Conservation (phyloP, 352 stramenopile species). For the Phytophthora citrophthora region DNA sequence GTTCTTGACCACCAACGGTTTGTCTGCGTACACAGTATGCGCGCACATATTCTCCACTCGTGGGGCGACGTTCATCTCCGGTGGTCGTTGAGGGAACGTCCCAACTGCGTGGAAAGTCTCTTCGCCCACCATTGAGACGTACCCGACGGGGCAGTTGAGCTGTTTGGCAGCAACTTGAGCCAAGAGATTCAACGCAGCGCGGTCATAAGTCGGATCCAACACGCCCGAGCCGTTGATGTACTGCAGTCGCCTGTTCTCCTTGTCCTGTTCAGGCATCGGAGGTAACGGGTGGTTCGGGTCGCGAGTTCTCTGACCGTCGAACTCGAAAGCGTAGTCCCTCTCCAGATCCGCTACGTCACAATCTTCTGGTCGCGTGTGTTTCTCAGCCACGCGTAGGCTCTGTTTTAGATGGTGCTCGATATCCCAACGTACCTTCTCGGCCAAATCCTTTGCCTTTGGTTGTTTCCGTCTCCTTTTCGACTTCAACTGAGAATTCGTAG, state of each 20-base stretch:
- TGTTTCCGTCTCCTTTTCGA: conserved; percentile 17
- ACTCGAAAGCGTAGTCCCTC: conserved; percentile 52
- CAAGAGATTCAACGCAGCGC: conserved; percentile 47
- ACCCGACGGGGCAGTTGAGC: conserved; percentile 59
- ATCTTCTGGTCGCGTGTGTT: conserved; percentile 25
- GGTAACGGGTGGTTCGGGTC: conserved; percentile 47
- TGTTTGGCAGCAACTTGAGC: conserved; percentile 53
- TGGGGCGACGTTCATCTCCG: conserved; percentile 37
- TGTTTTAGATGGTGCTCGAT: conserved; percentile 47
- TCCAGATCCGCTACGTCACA: conserved; percentile 32
- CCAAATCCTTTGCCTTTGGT: conserved; percentile 19
- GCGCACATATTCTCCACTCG: conserved; percentile 59
- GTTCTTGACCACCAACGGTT: conserved; percentile 64
- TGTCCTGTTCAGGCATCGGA: conserved; percentile 35
- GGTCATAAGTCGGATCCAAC: conserved; percentile 46
- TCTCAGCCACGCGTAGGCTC: conserved; percentile 39
- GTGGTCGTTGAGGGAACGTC: conserved; percentile 31
- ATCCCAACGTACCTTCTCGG: conserved; percentile 37
- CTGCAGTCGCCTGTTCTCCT: conserved; percentile 41
- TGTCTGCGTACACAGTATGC: conserved; percentile 61
- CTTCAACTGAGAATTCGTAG: conserved; percentile 8
- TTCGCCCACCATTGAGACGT: conserved; percentile 59
- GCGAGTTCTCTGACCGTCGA: conserved; percentile 35
- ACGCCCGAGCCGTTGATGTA: conserved; percentile 49
- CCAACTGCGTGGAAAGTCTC: conserved; percentile 49